phyloP scores from a whole-genome alignment of 768 basidiomycete species.

The Arthromyces matolae region DNA sequence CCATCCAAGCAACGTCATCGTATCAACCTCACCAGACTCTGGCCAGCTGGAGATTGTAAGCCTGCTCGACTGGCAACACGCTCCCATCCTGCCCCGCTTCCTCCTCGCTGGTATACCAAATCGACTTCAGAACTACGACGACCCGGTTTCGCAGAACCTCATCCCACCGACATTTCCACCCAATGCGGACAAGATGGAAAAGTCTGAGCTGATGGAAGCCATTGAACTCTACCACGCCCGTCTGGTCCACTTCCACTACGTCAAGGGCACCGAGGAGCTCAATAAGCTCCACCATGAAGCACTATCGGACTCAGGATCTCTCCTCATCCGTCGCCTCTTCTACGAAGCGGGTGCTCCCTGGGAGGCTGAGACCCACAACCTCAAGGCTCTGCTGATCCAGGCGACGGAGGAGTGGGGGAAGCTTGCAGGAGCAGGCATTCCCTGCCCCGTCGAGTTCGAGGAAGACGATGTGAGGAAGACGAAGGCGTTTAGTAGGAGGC shows the following conservation, averaged over 20 bases:
- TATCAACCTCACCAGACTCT: background rate
- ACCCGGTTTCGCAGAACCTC: background rate
- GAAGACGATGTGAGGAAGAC: background rate
- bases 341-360: background rate
- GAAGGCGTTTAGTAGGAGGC: conserved; percentile 7
- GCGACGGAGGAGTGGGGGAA: conserved; percentile 40
- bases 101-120: conserved; percentile 32
- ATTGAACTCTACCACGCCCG: background rate
- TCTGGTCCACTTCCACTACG: background rate
- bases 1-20: background rate
- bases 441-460: background rate
- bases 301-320: background rate
- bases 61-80: too few species aligned
- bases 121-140: background rate
- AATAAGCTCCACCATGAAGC: conserved; percentile 4
- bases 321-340: conserved; percentile 1
- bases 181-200: conserved; percentile 15
- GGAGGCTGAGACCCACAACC: conserved; percentile 43
- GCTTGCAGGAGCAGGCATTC: conserved; percentile 31
- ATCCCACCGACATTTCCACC: conserved; percentile 31
- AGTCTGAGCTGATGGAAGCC: background rate
- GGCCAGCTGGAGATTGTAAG: conserved; percentile 1
- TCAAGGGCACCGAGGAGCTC: conserved; percentile 5
- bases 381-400: conserved; percentile 44
- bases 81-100: conserved; percentile 49